phyloP scores from a whole-genome alignment of 2,329 filamentous ascomycete species.

The Botrytis sinoallii region DNA sequence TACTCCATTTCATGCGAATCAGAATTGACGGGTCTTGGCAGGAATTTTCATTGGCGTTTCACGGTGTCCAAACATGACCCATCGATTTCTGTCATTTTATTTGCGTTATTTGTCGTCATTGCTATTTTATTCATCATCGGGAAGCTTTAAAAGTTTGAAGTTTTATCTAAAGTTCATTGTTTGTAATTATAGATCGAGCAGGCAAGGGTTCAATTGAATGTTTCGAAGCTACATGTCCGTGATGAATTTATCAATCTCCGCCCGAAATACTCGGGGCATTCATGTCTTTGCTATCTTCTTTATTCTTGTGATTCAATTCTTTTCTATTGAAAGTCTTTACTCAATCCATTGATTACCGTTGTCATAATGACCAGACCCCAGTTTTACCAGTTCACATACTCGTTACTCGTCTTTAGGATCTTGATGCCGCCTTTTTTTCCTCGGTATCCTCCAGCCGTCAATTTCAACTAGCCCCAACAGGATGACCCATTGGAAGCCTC shows the following conservation, averaged over 20 bases:
- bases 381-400: neutral
- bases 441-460: neutral
- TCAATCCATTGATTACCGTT: rapidly evolving
- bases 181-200: neutral
- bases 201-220: neutral
- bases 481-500: neutral
- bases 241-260: neutral
- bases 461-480: no score
- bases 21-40: neutral
- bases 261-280: neutral
- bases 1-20: neutral
- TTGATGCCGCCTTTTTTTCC: neutral
- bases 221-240: neutral
- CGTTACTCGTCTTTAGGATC: neutral
- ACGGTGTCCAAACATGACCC: neutral
- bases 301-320: no score
- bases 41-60: neutral
- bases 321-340: rapidly evolving
- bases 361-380: no score
- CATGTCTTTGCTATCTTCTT: neutral
- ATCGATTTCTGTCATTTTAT: neutral
- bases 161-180: neutral
- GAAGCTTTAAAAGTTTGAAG: neutral
- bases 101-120: neutral
- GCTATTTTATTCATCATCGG: neutral